Base-by-base conservation (phyloP, 495 filamentous ascomycete species). In the Stereocaulon alpinum region DNA sequence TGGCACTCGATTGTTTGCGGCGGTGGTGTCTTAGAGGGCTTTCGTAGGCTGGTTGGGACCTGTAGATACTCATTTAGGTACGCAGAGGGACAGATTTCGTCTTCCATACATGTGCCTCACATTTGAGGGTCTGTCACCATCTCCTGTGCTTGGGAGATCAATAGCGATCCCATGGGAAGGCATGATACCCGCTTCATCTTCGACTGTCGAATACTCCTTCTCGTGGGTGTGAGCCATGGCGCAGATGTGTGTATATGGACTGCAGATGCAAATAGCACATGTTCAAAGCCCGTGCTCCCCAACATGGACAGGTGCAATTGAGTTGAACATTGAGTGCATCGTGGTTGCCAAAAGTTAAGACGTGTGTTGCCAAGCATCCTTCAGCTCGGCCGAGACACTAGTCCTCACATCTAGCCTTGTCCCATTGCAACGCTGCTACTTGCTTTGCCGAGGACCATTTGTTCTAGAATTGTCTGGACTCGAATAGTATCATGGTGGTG, bases 11-110 rank as follows among this genome's bases (percentile, higher is more conserved):
- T 2, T 82, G 83, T 32, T 86, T 82, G 43, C 89, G 80, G 61
- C 73, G 81, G 64, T 92, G 87, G 62, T 95, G 89, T 65, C 89
- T 78, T 58, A 85, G 75, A 4, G 86, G 87, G 61, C 83, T 88
- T 59, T 86, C 80, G 60, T 78, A 82, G 22, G 76, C 77, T 32
- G 79, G 73, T 10, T 69, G 65, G 15, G 79, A 79, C 34, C 79
- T 82, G 41, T n/a, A 20, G 22, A 34, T 9, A 7, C 10, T 63
- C 40, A 59, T 62, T 40, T 41, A 57, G 52, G 12, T n/a, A 44
- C 49, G 11, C 24, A 48, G 61, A 18, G 12, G 6, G 27, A 49
- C 34, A 55, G 29, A 66, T 17, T 58, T 45, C 29, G 12, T 61
- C 17, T 17, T 55, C 68, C 72, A 55, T 70, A 77, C 75, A 74